Conservation (phyloP, 352 stramenopile genomes). For the Phytophthora foliorum region DNA sequence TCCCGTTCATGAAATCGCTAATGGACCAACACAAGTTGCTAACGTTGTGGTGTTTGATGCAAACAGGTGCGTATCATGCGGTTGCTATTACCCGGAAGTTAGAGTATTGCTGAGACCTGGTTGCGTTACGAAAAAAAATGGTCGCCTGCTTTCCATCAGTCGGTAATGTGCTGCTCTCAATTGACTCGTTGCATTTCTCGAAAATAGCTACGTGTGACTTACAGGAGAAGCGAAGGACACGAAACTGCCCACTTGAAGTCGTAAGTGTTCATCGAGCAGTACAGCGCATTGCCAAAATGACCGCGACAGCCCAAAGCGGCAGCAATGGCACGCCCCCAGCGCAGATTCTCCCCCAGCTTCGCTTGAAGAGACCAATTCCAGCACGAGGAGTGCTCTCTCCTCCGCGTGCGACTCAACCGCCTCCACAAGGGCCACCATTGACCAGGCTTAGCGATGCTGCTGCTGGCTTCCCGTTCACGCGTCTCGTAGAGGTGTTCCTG, state of each 20-base stretch:
- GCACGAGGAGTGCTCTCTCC: constrained; percentile 30
- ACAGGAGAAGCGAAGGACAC: constrained; percentile 14
- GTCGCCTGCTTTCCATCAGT: constrained; percentile 15
- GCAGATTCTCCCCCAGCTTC: constrained; percentile 31
- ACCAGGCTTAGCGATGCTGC: constrained; percentile 17
- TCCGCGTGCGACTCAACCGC: constrained; percentile 10
- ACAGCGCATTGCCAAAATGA: constrained; percentile 25
- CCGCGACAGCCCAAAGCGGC: constrained; percentile 5
- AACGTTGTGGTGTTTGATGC: constrained; percentile 13
- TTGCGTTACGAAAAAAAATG: neutral
- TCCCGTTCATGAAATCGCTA: neutral
- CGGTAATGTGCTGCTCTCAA: neutral
- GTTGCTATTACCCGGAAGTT: constrained; percentile 65
- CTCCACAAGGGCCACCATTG: neutral
- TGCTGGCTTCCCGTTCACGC: constrained; percentile 30
- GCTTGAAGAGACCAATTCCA: constrained; percentile 16
- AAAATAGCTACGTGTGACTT: constrained; percentile 36
- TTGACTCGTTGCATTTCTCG: neutral
- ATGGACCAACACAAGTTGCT: neutral
- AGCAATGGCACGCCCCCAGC: constrained; percentile 4
- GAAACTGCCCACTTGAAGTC: constrained; percentile 24
- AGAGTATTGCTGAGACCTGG: constrained; percentile 49
- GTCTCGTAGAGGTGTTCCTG: constrained; percentile 49
- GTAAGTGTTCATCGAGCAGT: neutral
- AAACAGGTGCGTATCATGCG: constrained; percentile 69